These are phyloP conservation scores for Neofusicoccum kwambonambiense DNA, from an alignment of 2,329 filamentous ascomycete genomes.

Conservation along the genomic window DNA sequence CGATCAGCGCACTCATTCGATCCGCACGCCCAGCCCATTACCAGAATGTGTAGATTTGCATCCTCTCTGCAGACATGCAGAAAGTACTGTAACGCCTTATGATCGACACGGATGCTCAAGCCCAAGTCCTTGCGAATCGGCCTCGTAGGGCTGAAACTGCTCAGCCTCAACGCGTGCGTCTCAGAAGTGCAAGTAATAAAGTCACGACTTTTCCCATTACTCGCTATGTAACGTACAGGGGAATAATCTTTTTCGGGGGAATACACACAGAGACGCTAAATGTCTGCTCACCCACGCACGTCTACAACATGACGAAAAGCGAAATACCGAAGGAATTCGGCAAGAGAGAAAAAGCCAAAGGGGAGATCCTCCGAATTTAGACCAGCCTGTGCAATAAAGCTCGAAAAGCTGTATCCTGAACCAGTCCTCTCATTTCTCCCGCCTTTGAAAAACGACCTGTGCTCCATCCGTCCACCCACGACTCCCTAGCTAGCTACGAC, in stretches of 20 bases:
- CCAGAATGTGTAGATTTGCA: too few relatives aligned
- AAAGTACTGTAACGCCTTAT: not conserved
- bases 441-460: slow-evolving; percentile 1
- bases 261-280: slow-evolving; percentile 15
- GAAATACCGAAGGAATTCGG: not conserved
- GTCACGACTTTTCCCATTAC: slow-evolving; percentile 16
- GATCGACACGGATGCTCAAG: not conserved
- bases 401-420: slow-evolving; percentile 9
- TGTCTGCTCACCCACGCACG: slow-evolving; percentile 10
- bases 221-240: slow-evolving; percentile 14
- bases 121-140: not conserved
- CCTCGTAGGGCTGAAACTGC: slow-evolving; percentile 11
- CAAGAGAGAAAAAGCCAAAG: slow-evolving; percentile 13
- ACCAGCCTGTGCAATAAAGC: slow-evolving; percentile 7
- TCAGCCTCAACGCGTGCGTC: not conserved
- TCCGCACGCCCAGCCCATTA: too few relatives aligned
- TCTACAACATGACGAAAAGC: slow-evolving; percentile 6
- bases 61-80: too few relatives aligned
- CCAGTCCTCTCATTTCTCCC: not conserved
- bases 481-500: slow-evolving; percentile 16
- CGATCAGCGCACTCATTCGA: too few relatives aligned
- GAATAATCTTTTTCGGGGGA: slow-evolving; percentile 16
- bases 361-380: slow-evolving; percentile 11
- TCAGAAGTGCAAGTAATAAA: not conserved
- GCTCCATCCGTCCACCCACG: slow-evolving; percentile 8